Base-by-base conservation (phyloP, 2,329 filamentous ascomycete species). In the Parastagonospora nodorum region DNA sequence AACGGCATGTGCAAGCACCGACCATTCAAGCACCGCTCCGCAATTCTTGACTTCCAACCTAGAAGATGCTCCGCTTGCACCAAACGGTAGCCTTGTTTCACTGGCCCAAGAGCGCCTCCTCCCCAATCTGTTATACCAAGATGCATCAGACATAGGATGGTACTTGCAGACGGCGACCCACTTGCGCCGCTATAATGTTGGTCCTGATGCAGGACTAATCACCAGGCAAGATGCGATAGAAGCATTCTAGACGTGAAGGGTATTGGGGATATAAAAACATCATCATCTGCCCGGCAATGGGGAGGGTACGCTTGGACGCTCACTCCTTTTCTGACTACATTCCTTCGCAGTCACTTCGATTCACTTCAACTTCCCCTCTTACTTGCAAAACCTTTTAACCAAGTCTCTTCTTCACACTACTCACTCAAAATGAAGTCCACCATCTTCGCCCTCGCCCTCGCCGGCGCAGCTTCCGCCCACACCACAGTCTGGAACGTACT, bases 401-500 rank as follows among this genome's bases (percentile, higher is more conserved):
- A 41, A 54, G 19, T 24, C 19, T 24, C 19, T 24, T 24, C 19
- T 24, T 24, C 19, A 24, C 19, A 24, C 19, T 24, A 3, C 27
- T 57, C 29, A 47, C 38, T 42, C 50, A 60, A 44, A 45, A 74
- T 74, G 71, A 72, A 68, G 67, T 58, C 70, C 43, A 64, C 65
- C 28, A 49, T 69, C 29, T 44, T 64, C 43, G 63, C 63, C 49
- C 58, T 71, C 39, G 67, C 68, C 40, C 55, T 69, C 45, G 68
- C 67, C 46, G 61, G 61, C 46, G 63, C 68, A 35, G 66, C 60
- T 42, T 57, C 61, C 35, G 71, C 70, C 24, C 72, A 75, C 57
- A 60, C 66, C 45, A 74, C 71, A 37, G 68, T 74, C 40, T 67
- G 60, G 55, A 65, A 62, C 51, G 60, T 71, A 33, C 70, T 74